phyloP scores from a whole-genome alignment of 768 basidiomycete species.

The Termitomyces sp. region DNA sequence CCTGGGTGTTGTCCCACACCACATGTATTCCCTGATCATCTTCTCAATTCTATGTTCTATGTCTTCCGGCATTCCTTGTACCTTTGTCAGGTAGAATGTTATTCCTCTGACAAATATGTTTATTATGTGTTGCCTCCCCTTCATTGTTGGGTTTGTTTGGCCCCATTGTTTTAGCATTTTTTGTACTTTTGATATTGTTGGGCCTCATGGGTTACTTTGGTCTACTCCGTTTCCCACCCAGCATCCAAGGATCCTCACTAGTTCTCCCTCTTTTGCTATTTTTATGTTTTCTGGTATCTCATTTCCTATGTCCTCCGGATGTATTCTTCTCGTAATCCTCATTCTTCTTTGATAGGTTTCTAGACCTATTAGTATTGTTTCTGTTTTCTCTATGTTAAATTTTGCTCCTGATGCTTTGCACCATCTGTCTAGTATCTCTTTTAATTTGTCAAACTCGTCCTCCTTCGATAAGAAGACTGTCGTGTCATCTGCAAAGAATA shows the following conservation, averaged over 20 bases:
- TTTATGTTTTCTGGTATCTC: neutral
- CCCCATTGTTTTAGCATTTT: neutral
- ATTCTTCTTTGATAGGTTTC: neutral
- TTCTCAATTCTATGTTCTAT: neutral
- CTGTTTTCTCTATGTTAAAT: neutral
- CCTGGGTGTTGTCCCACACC: neutral
- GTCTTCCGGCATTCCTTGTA: neutral
- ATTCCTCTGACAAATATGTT: neutral
- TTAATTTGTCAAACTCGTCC: too few species aligned
- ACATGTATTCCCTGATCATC: neutral
- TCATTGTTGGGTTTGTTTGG: neutral
- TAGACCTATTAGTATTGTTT: neutral
- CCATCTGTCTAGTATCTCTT: too few species aligned
- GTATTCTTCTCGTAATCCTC: neutral
- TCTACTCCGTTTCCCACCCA: neutral
- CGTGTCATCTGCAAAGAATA: too few species aligned
- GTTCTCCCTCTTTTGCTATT: neutral
- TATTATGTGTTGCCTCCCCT: neutral
- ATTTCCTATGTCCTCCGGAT: neutral
- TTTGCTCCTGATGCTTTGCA: too few species aligned
- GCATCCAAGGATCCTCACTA: neutral
- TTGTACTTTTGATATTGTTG: neutral
- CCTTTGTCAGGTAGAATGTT: neutral
- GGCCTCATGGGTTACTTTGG: neutral
- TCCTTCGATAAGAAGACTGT: too few species aligned